Conservation (phyloP, 2,329 filamentous ascomycete genomes). For the Penicillium sp. region DNA sequence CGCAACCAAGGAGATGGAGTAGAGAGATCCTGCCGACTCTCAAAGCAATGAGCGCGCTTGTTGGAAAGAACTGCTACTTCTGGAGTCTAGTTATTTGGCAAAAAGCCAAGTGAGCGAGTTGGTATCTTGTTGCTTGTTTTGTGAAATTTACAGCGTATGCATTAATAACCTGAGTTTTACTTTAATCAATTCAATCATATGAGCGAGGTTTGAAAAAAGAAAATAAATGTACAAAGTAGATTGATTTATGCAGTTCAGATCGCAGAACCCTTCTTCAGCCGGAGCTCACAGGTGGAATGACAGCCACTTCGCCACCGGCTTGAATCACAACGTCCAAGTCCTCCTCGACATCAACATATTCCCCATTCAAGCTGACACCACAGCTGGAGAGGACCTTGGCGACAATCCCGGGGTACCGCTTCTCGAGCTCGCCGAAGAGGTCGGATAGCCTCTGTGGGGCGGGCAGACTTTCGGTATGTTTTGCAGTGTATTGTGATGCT, state of each 20-base stretch:
- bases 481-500: constrained; percentile 44
- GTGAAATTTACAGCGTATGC: neutral
- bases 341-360: constrained; percentile 45
- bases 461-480: constrained; percentile 41
- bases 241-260: no score
- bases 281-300: constrained; percentile 52
- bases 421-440: constrained; percentile 43
- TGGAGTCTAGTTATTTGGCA: no score
- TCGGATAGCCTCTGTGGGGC: constrained; percentile 42
- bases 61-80: no score
- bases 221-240: constrained; percentile 11
- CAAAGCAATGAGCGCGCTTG: no score
- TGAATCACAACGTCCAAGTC: constrained; percentile 32
- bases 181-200: neutral
- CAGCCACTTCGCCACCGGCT: constrained; percentile 45
- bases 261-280: constrained; percentile 27
- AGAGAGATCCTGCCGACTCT: neutral
- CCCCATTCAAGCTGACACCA: constrained; percentile 44
- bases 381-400: constrained; percentile 42
- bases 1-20: constrained; percentile 19
- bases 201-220: constrained; percentile 35
- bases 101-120: neutral
- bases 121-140: neutral
- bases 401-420: constrained; percentile 43
- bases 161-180: constrained; percentile 9